Base-by-base conservation (phyloP, 306 rosid genomes). In the Cercis canadensis region DNA sequence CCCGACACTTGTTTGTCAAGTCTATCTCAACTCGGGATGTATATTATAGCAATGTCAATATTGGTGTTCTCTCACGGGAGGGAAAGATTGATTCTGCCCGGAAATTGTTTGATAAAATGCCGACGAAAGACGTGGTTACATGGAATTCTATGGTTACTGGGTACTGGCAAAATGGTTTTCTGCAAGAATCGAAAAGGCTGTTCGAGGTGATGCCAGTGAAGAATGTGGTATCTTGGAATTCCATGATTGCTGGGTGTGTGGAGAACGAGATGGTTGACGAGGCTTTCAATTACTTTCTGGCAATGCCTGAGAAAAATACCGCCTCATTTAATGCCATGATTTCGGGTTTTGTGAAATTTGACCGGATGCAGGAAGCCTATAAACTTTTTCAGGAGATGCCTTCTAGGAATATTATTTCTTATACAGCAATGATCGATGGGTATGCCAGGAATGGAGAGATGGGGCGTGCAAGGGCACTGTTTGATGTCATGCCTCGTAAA, bases 71-170 rank as follows among this genome's bases (percentile, higher is more conserved):
- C 33, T 46, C 70, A 5, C 72, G 89, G 16, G 70, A 74, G 12
- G 84, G 87, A 0, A 59, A 77, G 21, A 11, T 80, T 43, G 37
- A 55, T 4, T 75, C 68, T 14, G 84, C 92, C 6, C 84, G 83
- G 75, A 59, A 80, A 32, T 4, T 84, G 87, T 86, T 89, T 46
- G 92, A 80, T 51, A 44, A 74, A 78, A 84, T 60, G 81, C 76
- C 85, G 5, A 49, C 17, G 2, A 80, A 72, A 18, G 87, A 84
- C 56, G 56, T 83, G 8, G 78, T 89, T 46, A 73, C 85, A 0
- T 86, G 87, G 89, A 86, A 88, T 66, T 45, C 86, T 18, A 66
- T 88, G 72, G 60, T 84, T 50, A 69, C 85, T 21, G 87, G 80
- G 13, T 83, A 83, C 57, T 86, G 84, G 84, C 77, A 67, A 16